Evolutionary conservation across 108 stramenopile genomes (phyloP).

Genomic region (Discostella pseudostelligera): DNA sequence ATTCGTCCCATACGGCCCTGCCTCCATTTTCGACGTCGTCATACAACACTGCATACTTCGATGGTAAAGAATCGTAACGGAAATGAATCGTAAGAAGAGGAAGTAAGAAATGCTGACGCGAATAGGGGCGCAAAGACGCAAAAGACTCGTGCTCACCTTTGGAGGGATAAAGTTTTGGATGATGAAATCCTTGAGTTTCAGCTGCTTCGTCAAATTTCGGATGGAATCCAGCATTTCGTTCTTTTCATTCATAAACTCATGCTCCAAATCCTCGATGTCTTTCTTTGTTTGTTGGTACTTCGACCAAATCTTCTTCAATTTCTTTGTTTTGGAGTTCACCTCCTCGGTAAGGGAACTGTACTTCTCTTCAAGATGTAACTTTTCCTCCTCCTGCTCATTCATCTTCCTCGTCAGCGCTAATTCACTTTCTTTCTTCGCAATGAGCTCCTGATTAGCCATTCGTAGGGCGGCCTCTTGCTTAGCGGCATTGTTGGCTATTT

Average conservation of each 20-base stretch:
- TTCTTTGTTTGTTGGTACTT: slow-evolving; percentile 76
- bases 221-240: slow-evolving; percentile 83
- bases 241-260: slow-evolving; percentile 82
- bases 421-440: slow-evolving; percentile 64
- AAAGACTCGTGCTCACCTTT: slow-evolving; percentile 33
- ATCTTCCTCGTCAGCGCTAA: slow-evolving; percentile 55
- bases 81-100: neutral
- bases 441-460: slow-evolving; percentile 76
- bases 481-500: slow-evolving; percentile 81
- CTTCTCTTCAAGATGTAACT: slow-evolving; percentile 65
- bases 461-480: slow-evolving; percentile 86
- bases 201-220: slow-evolving; percentile 75
- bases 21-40: slow-evolving; percentile 65
- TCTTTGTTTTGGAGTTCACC: slow-evolving; percentile 77
- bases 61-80: neutral
- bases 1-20: slow-evolving; percentile 76
- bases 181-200: slow-evolving; percentile 88
- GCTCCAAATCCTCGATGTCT: slow-evolving; percentile 71
- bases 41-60: slow-evolving; percentile 44
- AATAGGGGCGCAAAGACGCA: too few relatives aligned
- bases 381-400: slow-evolving; percentile 62
- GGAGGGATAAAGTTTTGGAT: slow-evolving; percentile 77
- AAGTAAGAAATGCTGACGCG: too few relatives aligned
- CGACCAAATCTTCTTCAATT: slow-evolving; percentile 78
- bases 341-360: slow-evolving; percentile 69